Percentiles rank a stretch among this genome's conserved stretches.
Evolutionary conservation across 23 red algal genomes (phyloP).

Genomic region (Gracilaria vermiculophylla): DNA sequence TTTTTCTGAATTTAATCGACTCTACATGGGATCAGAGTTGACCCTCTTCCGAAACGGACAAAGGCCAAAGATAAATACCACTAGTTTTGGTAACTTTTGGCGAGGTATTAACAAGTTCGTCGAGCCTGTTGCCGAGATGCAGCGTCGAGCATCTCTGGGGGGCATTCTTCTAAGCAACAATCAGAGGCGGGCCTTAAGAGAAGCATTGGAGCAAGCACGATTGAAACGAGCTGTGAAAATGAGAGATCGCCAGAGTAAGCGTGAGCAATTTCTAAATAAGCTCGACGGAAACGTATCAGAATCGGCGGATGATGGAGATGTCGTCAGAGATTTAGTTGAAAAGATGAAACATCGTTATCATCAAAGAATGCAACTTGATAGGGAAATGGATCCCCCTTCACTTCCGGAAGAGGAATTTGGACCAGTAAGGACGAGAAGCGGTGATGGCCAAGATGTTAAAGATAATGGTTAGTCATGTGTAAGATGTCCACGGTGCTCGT

Average conservation of each 20-base stretch:
- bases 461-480: not conserved
- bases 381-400: slow-evolving; percentile 1
- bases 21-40: slow-evolving; percentile 14
- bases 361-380: not conserved
- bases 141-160: slow-evolving; percentile 9
- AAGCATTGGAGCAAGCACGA: not conserved
- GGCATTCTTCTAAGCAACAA: slow-evolving; percentile 1
- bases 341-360: not conserved
- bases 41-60: slow-evolving; percentile 20
- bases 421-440: too few relatives aligned
- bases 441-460: not conserved
- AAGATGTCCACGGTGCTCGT: too few relatives aligned
- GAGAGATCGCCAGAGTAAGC: not conserved
- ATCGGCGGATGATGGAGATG: not conserved
- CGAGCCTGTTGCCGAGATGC: slow-evolving; percentile 2
- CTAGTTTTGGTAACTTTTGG: not conserved
- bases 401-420: not conserved
- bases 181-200: slow-evolving; percentile 20
- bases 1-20: slow-evolving; percentile 36
- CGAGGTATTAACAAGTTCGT: slow-evolving; percentile 28
- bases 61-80: not conserved
- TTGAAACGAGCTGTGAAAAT: not conserved
- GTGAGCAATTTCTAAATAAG: not conserved
- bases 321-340: not conserved
- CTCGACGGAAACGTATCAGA: not conserved